A percentile compares a stretch with the other conserved stretches of the same genome.
Conservation (phyloP, 2,329 filamentous ascomycete species). For the Cordyceps pruinosa region DNA sequence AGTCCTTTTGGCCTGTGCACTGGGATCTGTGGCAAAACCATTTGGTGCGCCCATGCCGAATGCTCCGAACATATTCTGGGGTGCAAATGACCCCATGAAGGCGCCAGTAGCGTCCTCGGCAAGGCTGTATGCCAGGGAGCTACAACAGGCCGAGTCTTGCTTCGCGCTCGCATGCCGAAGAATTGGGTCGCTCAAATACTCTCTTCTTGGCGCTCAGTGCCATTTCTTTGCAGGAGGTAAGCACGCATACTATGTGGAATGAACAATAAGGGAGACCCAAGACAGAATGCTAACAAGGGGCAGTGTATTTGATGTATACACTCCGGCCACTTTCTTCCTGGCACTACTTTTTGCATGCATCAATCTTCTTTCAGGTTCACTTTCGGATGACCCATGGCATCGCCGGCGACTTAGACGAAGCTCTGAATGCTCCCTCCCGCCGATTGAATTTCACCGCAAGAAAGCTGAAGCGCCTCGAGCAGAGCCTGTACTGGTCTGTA, state of each 20-base stretch:
- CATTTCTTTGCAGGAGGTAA: slow-evolving; percentile 29
- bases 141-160: slow-evolving; percentile 19
- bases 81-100: background rate
- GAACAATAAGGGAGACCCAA: background rate
- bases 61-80: background rate
- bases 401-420: slow-evolving; percentile 12
- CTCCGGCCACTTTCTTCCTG: slow-evolving; percentile 31
- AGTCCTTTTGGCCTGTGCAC: slow-evolving; percentile 19
- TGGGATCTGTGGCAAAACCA: slow-evolving; percentile 18
- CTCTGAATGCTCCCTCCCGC: slow-evolving; percentile 1
- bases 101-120: slow-evolving; percentile 4
- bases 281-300: background rate
- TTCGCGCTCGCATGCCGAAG: slow-evolving; percentile 21
- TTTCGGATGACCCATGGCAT: slow-evolving; percentile 20
- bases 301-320: slow-evolving; percentile 33
- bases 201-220: slow-evolving; percentile 29
- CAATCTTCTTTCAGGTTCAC: slow-evolving; percentile 27
- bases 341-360: slow-evolving; percentile 29
- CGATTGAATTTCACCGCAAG: slow-evolving; percentile 8
- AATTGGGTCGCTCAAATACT: slow-evolving; percentile 20
- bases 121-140: slow-evolving; percentile 12
- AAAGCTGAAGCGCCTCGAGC: slow-evolving; percentile 26
- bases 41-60: slow-evolving; percentile 13
- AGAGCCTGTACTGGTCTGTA: slow-evolving; percentile 36
- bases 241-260: background rate